These are phyloP conservation scores for Phytophthora pistaciae DNA, from an alignment of 352 stramenopile genomes.

Conservation along the genomic window DNA sequence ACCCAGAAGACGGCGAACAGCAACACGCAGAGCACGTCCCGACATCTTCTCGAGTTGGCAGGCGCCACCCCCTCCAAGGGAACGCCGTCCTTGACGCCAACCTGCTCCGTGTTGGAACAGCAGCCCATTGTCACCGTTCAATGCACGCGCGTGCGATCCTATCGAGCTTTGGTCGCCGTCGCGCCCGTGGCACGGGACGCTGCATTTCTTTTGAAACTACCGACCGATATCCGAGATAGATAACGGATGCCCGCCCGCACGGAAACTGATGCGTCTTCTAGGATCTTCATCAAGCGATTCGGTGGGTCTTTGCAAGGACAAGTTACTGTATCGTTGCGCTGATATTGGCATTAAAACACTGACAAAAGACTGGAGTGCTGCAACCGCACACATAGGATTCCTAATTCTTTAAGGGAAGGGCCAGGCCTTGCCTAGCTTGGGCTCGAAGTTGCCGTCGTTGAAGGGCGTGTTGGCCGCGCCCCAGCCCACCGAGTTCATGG, in stretches of 20 bases:
- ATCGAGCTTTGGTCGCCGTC: conserved; percentile 7
- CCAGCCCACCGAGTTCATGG: conserved; percentile 18
- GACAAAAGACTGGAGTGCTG: background rate
- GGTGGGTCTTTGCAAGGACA: no score
- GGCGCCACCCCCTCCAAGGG: conserved; percentile 58
- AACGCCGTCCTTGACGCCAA: conserved; percentile 41
- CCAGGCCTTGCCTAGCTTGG: conserved; percentile 16
- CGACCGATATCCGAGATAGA: background rate
- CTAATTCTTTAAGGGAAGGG: conserved; percentile 12
- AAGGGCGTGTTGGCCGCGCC: conserved; percentile 19
- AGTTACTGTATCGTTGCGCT: no score
- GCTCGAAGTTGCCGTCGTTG: conserved; percentile 19
- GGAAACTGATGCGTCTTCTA: conserved; percentile 3
- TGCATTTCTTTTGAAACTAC: conserved; percentile 18
- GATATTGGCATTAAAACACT: background rate
- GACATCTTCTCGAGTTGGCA: conserved; percentile 64
- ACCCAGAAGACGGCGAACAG: conserved; percentile 83
- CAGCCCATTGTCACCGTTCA: conserved; percentile 58
- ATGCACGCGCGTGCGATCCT: conserved; percentile 1
- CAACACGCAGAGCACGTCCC: conserved; percentile 72
- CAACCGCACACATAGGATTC: background rate
- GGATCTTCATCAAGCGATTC: no score
- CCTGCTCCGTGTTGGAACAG: conserved; percentile 64
- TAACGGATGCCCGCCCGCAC: conserved; percentile 1
- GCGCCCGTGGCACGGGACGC: background rate